A percentile compares a stretch with the other conserved stretches of the same genome.
These are phyloP conservation scores for Capsicum baccatum DNA, from an alignment of 257 asterid species.

Conservation along the genomic window DNA sequence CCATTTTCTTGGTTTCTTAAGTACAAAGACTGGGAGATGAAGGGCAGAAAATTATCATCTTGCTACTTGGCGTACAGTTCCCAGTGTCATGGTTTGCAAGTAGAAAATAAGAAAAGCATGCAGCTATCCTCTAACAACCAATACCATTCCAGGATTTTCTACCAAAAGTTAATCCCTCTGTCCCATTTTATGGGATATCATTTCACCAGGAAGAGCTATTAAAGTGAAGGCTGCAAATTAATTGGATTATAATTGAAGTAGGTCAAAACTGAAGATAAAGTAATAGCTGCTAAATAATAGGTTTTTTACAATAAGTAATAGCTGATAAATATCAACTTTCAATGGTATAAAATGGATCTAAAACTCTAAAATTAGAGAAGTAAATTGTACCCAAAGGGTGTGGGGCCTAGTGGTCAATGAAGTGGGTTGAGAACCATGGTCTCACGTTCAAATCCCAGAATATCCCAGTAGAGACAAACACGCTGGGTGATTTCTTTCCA, in stretches of 20 bases:
- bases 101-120: neutral
- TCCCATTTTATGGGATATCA: neutral
- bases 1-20: neutral
- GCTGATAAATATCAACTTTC: neutral
- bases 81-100: neutral
- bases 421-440: too few relatives aligned
- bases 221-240: neutral
- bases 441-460: too few relatives aligned
- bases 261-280: neutral
- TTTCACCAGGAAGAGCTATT: neutral
- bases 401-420: too few relatives aligned
- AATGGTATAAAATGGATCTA: neutral
- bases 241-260: neutral
- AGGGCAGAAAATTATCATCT: neutral
- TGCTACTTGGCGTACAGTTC: neutral
- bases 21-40: neutral
- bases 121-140: slow-evolving; percentile 14
- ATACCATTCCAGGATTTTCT: neutral
- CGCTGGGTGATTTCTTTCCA: too few relatives aligned
- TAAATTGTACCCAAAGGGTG: too few relatives aligned
- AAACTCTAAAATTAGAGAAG: neutral
- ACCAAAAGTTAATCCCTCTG: neutral
- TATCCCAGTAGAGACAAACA: too few relatives aligned
- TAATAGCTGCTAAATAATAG: neutral
- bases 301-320: too few relatives aligned